Percentiles rank a stretch among this genome's conserved stretches.
Evolutionary conservation across 1,284 basidiomycete species (phyloP).

Genomic region (Xerocomus nothofagi): DNA sequence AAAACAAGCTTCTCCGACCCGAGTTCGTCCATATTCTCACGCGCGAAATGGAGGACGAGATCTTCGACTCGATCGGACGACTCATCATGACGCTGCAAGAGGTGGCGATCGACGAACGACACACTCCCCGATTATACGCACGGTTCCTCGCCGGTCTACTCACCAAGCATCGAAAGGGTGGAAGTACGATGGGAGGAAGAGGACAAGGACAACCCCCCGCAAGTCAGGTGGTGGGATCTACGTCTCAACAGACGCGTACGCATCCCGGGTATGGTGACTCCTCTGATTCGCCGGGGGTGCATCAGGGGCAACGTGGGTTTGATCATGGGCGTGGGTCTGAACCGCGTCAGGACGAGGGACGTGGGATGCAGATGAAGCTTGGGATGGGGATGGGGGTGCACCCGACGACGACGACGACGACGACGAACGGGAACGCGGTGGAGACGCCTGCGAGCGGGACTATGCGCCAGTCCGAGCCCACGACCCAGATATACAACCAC

Average conservation of each 20-base stretch:
- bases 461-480: constrained; percentile 19
- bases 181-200: constrained; percentile 39
- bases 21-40: constrained; percentile 64
- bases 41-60: constrained; percentile 59
- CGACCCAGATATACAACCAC: constrained; percentile 29
- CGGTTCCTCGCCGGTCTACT: constrained; percentile 73
- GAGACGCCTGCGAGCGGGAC: constrained; percentile 11
- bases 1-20: constrained; percentile 66
- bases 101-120: constrained; percentile 78
- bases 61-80: constrained; percentile 68
- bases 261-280: too few species aligned
- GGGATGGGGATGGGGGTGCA: too few species aligned
- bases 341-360: constrained; percentile 8
- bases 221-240: constrained; percentile 25
- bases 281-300: too few species aligned
- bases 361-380: constrained; percentile 25
- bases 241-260: too few species aligned
- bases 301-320: constrained; percentile 9
- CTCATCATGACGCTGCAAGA: constrained; percentile 73
- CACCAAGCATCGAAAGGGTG: constrained; percentile 64
- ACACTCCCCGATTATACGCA: constrained; percentile 78
- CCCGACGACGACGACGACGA: too few species aligned
- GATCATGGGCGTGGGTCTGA: too few species aligned
- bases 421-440: too few species aligned
- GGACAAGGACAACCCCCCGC: constrained; percentile 29